These are phyloP conservation scores for Antarctomyces pellizariae DNA, from an alignment of 495 filamentous ascomycete genomes.

Conservation along the genomic window DNA sequence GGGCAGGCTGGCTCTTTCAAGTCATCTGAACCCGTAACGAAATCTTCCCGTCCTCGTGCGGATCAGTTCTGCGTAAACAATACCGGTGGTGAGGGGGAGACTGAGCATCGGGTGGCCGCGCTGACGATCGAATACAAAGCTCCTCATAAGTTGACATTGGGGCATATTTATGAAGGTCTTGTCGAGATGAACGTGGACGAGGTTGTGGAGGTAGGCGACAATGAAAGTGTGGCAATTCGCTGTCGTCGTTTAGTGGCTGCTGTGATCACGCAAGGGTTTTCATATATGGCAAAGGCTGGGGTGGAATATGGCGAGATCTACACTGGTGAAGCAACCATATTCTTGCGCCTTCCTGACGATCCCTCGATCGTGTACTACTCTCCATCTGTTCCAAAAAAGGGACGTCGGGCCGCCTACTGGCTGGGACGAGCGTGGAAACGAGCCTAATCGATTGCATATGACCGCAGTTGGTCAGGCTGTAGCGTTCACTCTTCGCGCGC, in stretches of 20 bases:
- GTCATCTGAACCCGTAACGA: too few relatives aligned
- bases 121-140: slow-evolving; percentile 4
- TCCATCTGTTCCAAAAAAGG: slow-evolving; percentile 17
- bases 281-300: slow-evolving; percentile 21
- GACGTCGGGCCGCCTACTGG: too few relatives aligned
- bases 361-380: slow-evolving; percentile 17
- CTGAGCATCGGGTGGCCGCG: not conserved
- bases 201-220: slow-evolving; percentile 4
- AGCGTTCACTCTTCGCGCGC: slow-evolving; percentile 3
- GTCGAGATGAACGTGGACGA: slow-evolving; percentile 10
- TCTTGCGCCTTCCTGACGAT: slow-evolving; percentile 21
- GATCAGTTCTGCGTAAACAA: slow-evolving; percentile 2
- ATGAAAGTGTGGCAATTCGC: slow-evolving; percentile 1
- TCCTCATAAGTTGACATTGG: slow-evolving; percentile 6
- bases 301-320: slow-evolving; percentile 22
- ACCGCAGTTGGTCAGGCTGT: slow-evolving; percentile 1
- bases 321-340: slow-evolving; percentile 23
- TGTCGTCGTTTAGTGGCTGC: slow-evolving; percentile 12
- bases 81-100: not conserved
- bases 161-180: slow-evolving; percentile 9
- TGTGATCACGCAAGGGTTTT: slow-evolving; percentile 23
- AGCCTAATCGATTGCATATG: slow-evolving; percentile 1
- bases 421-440: slow-evolving; percentile 1
- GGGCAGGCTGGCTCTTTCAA: too few relatives aligned
- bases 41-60: slow-evolving; percentile 1